phyloP scores from a whole-genome alignment of 2,329 filamentous ascomycete species.

The Apiospora sp. region DNA sequence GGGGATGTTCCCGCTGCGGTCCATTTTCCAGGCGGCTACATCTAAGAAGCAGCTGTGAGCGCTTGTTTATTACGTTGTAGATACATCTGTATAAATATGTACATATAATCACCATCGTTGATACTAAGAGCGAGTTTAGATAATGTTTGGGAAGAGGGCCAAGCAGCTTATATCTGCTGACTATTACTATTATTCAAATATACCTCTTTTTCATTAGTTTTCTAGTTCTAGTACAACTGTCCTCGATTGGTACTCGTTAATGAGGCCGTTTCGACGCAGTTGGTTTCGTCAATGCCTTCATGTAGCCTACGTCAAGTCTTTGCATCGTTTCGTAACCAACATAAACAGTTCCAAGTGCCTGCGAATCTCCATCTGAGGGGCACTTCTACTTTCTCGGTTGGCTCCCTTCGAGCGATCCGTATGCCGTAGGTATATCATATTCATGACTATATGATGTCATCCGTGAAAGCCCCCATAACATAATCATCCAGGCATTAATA shows the following conservation, averaged over 20 bases:
- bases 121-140: background rate
- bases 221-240: background rate
- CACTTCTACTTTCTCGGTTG: background rate
- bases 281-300: background rate
- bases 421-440: background rate
- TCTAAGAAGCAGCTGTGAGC: constrained; percentile 9
- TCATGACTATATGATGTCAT: background rate
- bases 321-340: background rate
- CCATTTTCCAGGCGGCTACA: constrained; percentile 23
- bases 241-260: background rate
- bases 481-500: background rate
- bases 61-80: background rate
- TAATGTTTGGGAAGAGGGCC: background rate
- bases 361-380: background rate
- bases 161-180: background rate
- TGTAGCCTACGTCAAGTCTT: background rate
- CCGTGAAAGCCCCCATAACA: background rate
- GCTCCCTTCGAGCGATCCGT: background rate
- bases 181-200: constrained; percentile 5
- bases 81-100: background rate
- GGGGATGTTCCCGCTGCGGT: constrained; percentile 22
- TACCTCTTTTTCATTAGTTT: background rate
- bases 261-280: background rate
- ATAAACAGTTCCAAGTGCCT: background rate
- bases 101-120: background rate